Evolutionary conservation across 371 early-diverging fungal genomes (phyloP), one percentile per base, ranked within the genome.

Genomic region (Syncephalis fuscata): DNA sequence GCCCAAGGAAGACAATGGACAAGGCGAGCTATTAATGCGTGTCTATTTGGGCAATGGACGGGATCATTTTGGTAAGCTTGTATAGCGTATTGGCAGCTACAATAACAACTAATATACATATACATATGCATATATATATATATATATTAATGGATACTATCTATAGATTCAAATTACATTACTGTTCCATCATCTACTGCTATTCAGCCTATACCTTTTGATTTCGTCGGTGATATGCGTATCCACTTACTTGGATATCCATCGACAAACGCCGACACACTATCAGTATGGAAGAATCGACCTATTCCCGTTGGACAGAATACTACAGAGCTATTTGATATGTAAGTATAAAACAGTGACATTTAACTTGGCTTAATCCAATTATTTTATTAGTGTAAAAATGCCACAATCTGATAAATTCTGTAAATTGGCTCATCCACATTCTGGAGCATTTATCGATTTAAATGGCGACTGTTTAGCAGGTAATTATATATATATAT

Each of bases 381-480:
- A 49, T 36, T 15, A 27, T 2, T 14, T 39, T 3, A 19, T 23
- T 27, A 63, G 61, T 3, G 46, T 45, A 10, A 52, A 54, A 4
- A 51, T 60, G 50, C 55, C 55, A 23, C 48, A 57, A 21, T 50
- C 52, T 5, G 61, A 57, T 0, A 61, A 54, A 2, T 55, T 68
- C 23, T 93, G 94, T 62, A 60, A 50, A 24, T 71, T 83, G 37
- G 59, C 82, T 9, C 57, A 72, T 47, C 86, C 85, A 3, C 89
- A 93, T 57, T 88, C 88, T 0, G 89, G 80, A 58, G 91, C 88
- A 1, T 90, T 91, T 64, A 59, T 92, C 0, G 94, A 93, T 60
- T 53, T 93, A 21, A 68, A 93, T 55, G 92, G 92, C 22, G 94
- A 93, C 64, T 93, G 94, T 57, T 57, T 80, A 43, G 76, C 91